These are phyloP conservation scores for Fusarium concolor DNA, from an alignment of 2,329 filamentous ascomycete genomes.

Conservation along the genomic window DNA sequence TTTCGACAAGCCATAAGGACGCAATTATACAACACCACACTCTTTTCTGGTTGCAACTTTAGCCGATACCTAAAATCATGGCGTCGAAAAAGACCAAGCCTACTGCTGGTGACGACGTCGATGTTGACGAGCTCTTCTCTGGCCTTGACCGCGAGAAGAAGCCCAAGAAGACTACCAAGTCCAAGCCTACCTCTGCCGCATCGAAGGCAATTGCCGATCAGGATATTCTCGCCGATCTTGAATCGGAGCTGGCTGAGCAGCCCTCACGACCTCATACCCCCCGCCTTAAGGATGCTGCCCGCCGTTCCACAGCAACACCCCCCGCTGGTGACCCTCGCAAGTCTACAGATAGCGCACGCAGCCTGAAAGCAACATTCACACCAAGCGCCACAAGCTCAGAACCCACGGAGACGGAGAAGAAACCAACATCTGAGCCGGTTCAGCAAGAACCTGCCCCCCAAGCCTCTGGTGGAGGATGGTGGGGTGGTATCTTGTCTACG, in stretches of 20 bases:
- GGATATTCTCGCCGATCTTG: slow-evolving; percentile 89
- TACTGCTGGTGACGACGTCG: slow-evolving; percentile 65
- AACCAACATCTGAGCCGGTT: slow-evolving; percentile 59
- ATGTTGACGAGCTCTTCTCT: slow-evolving; percentile 74
- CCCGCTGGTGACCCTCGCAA: slow-evolving; percentile 74
- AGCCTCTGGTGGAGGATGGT: slow-evolving; percentile 78
- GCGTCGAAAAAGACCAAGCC: slow-evolving; percentile 70
- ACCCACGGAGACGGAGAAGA: slow-evolving; percentile 68
- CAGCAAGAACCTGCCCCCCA: slow-evolving; percentile 47
- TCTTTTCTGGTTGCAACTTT: not conserved
- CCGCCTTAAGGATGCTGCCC: slow-evolving; percentile 68
- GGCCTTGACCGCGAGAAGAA: slow-evolving; percentile 67
- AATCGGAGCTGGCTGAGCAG: slow-evolving; percentile 76
- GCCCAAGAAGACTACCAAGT: slow-evolving; percentile 61
- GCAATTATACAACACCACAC: not conserved
- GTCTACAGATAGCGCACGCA: slow-evolving; percentile 80
- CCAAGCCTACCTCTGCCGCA: slow-evolving; percentile 62
- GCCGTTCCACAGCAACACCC: slow-evolving; percentile 61
- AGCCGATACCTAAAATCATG: slow-evolving; percentile 57
- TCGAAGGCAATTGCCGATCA: slow-evolving; percentile 66
- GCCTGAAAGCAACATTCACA: slow-evolving; percentile 78
- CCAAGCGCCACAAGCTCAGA: slow-evolving; percentile 74
- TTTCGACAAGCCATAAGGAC: not conserved
- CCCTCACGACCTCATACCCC: slow-evolving; percentile 86
- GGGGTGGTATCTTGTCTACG: slow-evolving; percentile 86